Evolutionary conservation across 1,284 basidiomycete species (phyloP).

Genomic region (Cerioporus squamosus): DNA sequence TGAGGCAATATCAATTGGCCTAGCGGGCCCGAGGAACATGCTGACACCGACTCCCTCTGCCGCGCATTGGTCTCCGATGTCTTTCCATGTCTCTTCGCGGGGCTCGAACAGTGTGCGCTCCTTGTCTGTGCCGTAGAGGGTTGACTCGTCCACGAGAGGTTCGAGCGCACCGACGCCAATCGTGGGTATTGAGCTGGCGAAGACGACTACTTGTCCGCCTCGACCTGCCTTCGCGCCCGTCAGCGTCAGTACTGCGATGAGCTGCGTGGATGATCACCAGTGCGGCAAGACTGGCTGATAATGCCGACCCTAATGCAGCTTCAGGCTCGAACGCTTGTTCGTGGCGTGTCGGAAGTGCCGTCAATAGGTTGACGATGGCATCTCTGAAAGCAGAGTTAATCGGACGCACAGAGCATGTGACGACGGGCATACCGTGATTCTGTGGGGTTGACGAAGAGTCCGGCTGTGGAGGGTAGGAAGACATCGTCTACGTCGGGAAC

Average conservation of each 20-base stretch:
- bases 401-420: not conserved
- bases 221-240: conserved; percentile 59
- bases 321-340: conserved; percentile 52
- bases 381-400: conserved; percentile 41
- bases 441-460: conserved; percentile 81
- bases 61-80: conserved; percentile 86
- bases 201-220: conserved; percentile 88
- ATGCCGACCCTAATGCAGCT: conserved; percentile 80
- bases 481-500: conserved; percentile 92
- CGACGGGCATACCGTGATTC: conserved; percentile 61
- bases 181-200: conserved; percentile 81
- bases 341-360: conserved; percentile 71
- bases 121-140: conserved; percentile 88
- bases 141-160: conserved; percentile 63
- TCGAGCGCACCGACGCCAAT: conserved; percentile 77
- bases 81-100: conserved; percentile 79
- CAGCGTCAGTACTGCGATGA: conserved; percentile 1
- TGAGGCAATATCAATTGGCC: conserved; percentile 88
- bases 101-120: conserved; percentile 84
- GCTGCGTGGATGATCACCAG: conserved; percentile 54
- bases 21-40: conserved; percentile 85
- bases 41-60: conserved; percentile 92
- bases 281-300: conserved; percentile 75
- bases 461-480: conserved; percentile 80
- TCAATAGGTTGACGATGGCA: conserved; percentile 67